Base-by-base conservation (phyloP, 768 basidiomycete genomes). In the Hypholoma sublateritium region DNA sequence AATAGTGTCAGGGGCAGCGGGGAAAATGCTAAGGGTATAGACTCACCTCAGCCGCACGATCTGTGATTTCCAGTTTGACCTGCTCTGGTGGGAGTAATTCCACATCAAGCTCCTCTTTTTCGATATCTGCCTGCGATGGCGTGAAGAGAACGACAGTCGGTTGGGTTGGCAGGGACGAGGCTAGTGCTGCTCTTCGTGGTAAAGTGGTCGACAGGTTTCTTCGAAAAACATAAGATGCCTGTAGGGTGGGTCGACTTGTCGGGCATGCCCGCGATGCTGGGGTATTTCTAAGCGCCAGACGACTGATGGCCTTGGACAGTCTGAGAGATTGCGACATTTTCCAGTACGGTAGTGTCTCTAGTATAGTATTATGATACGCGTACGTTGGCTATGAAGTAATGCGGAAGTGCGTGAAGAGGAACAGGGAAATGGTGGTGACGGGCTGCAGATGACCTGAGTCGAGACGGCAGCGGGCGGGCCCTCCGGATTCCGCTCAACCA, bases 1-100 rank as follows among this genome's bases (percentile, higher is more conserved):
- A 28, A 32, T 5, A 22, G 32, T 55, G 60, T 59, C 4, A 50
- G 39, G 55, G 57, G 54, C 44, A 50, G 34, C 45, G 46, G 35
- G 14, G 14, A 32, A 42, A 9, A 32, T 32, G 28, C 14, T 32
- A 34, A 35, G 4, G 12, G 37, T 32, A 24, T 50, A 8, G 16
- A 50, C 77, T 43, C 62, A 90, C 90, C 76, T 91, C 85, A 2
- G 89, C 90, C 35, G 90, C 90, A 14, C 89, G 77, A 61, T 89
- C 83, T 2, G 91, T 90, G 44, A 93, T 77, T 21, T 76, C 72
- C 8, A 92, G 67, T 28, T 74, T 74, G 2, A 86, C 80, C 49
- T 86, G 71, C 39, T 83, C 77, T 39, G 74, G 71, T 0, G 83
- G 76, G 48, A 87, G 62, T 12, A 85, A 66, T 19, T 89, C 84